These are phyloP conservation scores for Triticum dicoccoides DNA, from an alignment of 176 grass and related monocot genomes.

Conservation along the genomic window DNA sequence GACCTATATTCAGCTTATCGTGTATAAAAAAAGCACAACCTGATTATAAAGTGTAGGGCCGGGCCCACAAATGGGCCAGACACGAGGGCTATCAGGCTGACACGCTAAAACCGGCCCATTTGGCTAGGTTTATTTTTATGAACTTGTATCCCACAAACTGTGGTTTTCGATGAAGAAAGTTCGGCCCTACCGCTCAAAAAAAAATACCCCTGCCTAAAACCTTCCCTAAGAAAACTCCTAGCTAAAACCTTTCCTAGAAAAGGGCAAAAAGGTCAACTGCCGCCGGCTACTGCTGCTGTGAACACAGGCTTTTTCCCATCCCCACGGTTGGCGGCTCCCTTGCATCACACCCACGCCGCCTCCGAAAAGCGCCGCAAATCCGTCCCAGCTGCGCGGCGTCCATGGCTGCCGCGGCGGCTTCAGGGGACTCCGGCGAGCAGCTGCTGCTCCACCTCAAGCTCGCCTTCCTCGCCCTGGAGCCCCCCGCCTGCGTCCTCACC, in stretches of 20 bases:
- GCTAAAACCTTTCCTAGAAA: not conserved
- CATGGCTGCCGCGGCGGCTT: not conserved
- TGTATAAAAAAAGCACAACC: too few species aligned
- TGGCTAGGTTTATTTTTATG: too few species aligned
- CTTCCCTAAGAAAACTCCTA: too few species aligned
- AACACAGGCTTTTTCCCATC: not conserved
- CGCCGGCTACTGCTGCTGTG: not conserved
- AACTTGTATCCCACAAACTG: too few species aligned
- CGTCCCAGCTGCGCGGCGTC: not conserved
- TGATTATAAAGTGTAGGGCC: too few species aligned
- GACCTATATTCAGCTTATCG: too few species aligned
- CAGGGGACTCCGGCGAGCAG: not conserved
- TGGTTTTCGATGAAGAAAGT: too few species aligned
- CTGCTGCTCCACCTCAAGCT: slow-evolving; percentile 67
- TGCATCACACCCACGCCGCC: slow-evolving; percentile 1
- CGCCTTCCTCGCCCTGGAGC: slow-evolving; percentile 64
- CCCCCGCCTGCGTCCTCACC: slow-evolving; percentile 52
- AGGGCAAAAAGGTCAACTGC: slow-evolving; percentile 5
- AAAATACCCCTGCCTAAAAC: too few species aligned
- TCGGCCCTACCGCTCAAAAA: too few species aligned
- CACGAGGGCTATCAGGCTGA: too few species aligned
- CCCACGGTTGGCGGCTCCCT: not conserved
- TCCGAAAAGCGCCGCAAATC: not conserved
- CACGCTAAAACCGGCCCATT: too few species aligned
- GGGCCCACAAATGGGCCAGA: too few species aligned